Base-by-base conservation (phyloP, 176 grass and related monocot genomes). In the Rhynchospora tenuis region DNA sequence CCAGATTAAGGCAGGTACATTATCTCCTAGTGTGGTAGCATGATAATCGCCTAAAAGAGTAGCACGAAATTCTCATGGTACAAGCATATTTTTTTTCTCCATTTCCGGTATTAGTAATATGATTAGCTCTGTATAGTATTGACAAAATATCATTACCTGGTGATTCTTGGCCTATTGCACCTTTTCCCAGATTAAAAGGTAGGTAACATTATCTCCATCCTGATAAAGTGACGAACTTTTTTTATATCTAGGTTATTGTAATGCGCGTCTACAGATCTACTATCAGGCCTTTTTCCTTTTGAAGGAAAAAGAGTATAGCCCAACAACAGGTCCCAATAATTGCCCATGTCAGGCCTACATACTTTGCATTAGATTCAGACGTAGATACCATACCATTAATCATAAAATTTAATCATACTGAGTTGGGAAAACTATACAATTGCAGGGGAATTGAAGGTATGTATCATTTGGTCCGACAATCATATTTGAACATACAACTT, bases 351-450 rank as follows among this genome's bases (percentile, higher is more conserved):
- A 29, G 13, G 47, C 73, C 6, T 55, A 55, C 48, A 42, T 43
- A 38, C 1, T 16, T 2, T 9, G 24, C 50, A 73, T 19, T 50
- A 74, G 70, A 74, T 76, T 48, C 73, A 76, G 14, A 55, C 23
- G 12, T 76, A 9, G 73, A 76, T 76, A 55, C 24, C 72, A 38
- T 38, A n/a, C n/a, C n/a, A 52, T 13, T 75, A 75, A 75, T 75
- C 45, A 75, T 75, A 4, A 54, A 54, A 52, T 75, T 28, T 54
- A 6, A 75, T 75, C 71, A 52, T 44, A 50, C 9, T n/a, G n/a
- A n/a, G 33, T 38, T 38, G 33, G 33, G 33, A 38, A 4, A 38
- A 38, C 33, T 38, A 4, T 29, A 68, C 16, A 74, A 52, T 46
- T 12, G 31, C 4, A 16, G 5, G 27, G 23, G 13, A 75, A 0